These are phyloP conservation scores for Pythium plurisporium DNA, from an alignment of 352 stramenopile species.

Conservation along the genomic window DNA sequence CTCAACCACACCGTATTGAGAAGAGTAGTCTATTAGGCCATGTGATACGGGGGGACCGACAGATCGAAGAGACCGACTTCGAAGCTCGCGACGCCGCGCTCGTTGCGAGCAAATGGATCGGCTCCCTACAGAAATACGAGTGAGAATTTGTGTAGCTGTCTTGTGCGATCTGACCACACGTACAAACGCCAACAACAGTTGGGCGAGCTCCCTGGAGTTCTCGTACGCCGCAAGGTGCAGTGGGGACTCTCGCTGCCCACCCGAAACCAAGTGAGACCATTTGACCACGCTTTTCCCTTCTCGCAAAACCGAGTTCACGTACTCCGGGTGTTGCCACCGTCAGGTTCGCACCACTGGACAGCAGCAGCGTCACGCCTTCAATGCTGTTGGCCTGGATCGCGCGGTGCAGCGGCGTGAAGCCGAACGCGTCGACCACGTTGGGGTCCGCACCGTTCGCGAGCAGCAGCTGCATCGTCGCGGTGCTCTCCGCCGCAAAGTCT, in stretches of 20 bases:
- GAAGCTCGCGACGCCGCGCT: slow-evolving; percentile 27
- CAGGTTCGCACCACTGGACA: slow-evolving; percentile 26
- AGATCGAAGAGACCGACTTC: slow-evolving; percentile 35
- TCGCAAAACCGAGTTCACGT: background rate
- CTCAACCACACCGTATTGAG: slow-evolving; percentile 26
- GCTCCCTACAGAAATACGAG: slow-evolving; percentile 20
- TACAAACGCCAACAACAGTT: slow-evolving; percentile 31
- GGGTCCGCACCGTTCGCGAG: slow-evolving; percentile 22
- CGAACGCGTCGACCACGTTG: slow-evolving; percentile 27
- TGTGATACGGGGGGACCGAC: slow-evolving; percentile 31
- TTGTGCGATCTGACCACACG: too few relatives aligned
- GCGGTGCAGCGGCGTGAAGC: slow-evolving; percentile 33
- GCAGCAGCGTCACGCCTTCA: slow-evolving; percentile 27
- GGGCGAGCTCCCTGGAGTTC: slow-evolving; percentile 29
- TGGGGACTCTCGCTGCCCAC: slow-evolving; percentile 21
- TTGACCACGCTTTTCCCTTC: background rate
- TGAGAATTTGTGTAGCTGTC: background rate
- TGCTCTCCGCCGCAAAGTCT: background rate
- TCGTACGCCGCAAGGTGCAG: slow-evolving; percentile 34
- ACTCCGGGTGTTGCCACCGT: slow-evolving; percentile 28
- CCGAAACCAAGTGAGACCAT: background rate
- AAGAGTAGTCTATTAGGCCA: slow-evolving; percentile 20
- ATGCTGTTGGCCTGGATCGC: slow-evolving; percentile 25
- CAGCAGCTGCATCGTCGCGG: slow-evolving; percentile 19
- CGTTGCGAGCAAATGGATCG: slow-evolving; percentile 30